Conservation (phyloP, 305 asterid species). For the Fraxinus greggii region DNA sequence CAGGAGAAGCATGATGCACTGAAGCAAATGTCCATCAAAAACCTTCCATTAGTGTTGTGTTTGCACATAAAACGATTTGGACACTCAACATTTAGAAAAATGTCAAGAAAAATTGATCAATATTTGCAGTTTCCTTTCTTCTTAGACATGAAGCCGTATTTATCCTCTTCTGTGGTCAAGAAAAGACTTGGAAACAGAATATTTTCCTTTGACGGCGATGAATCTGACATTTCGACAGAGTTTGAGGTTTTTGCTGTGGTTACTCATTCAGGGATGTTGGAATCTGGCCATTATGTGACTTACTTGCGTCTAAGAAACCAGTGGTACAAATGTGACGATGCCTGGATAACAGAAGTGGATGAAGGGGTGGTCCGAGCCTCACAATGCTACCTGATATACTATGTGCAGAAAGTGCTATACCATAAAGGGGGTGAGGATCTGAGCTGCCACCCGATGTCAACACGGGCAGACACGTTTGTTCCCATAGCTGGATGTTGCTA, state of each 20-base stretch:
- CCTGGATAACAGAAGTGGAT: conserved; percentile 74
- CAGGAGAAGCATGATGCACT: conserved; percentile 50
- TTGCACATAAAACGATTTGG: conserved; percentile 72
- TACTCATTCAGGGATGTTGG: conserved; percentile 75
- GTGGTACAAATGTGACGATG: conserved; percentile 84
- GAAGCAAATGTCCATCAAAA: conserved; percentile 70
- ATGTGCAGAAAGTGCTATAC: conserved; percentile 50
- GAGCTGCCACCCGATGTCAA: conserved; percentile 52
- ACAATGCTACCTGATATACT: conserved; percentile 66
- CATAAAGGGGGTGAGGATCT: conserved; percentile 56
- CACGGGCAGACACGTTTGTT: conserved; percentile 47
- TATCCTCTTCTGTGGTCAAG: conserved; percentile 62
- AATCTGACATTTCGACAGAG: conserved; percentile 47
- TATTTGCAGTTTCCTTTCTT: conserved; percentile 66
- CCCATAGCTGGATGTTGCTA: conserved; percentile 83
- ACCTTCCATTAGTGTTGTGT: conserved; percentile 63
- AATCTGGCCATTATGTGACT: conserved; percentile 69
- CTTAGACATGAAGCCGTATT: conserved; percentile 70
- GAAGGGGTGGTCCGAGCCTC: conserved; percentile 65
- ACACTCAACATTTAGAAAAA: conserved; percentile 54
- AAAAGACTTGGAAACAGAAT: conserved; percentile 62
- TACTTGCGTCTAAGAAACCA: conserved; percentile 55
- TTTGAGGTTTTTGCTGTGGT: conserved; percentile 78
- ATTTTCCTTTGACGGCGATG: conserved; percentile 55
- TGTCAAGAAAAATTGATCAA: conserved; percentile 63